phyloP scores from a whole-genome alignment of 345 rosid genomes.

The Toxicodendron radicans region DNA sequence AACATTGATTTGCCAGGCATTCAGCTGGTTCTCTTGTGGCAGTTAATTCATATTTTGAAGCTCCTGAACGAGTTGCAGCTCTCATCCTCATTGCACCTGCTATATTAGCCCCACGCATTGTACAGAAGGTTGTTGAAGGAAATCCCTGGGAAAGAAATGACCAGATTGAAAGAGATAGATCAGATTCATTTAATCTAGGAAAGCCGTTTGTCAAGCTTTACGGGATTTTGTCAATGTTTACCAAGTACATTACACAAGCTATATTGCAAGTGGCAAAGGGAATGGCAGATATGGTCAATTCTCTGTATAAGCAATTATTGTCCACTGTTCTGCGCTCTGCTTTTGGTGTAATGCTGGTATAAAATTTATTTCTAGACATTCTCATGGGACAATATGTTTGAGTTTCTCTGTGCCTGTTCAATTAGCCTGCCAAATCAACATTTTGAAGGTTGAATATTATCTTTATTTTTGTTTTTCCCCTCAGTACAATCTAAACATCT shows the following conservation, averaged over 20 bases:
- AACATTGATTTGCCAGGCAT: slow-evolving; percentile 49
- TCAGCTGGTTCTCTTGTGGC: slow-evolving; percentile 92
- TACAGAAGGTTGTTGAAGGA: slow-evolving; percentile 27
- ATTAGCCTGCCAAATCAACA: too few species aligned
- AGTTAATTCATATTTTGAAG: slow-evolving; percentile 76
- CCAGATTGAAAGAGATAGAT: slow-evolving; percentile 31
- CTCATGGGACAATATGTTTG: not conserved
- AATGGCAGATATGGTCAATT: slow-evolving; percentile 49
- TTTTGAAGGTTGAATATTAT: too few species aligned
- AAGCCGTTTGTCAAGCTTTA: slow-evolving; percentile 36
- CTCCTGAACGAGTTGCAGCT: slow-evolving; percentile 88
- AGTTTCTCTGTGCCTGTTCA: not conserved
- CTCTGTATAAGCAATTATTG: slow-evolving; percentile 60
- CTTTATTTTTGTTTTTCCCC: too few species aligned
- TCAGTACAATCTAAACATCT: too few species aligned
- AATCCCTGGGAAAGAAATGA: slow-evolving; percentile 24
- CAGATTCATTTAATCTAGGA: slow-evolving; percentile 16
- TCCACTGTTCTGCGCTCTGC: slow-evolving; percentile 60
- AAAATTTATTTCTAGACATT: slow-evolving; percentile 8
- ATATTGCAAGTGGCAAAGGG: slow-evolving; percentile 41
- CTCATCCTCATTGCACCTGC: slow-evolving; percentile 91
- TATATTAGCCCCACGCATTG: slow-evolving; percentile 60
- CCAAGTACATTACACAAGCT: slow-evolving; percentile 32
- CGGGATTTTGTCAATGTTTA: slow-evolving; percentile 36
- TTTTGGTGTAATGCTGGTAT: slow-evolving; percentile 75